phyloP scores from a whole-genome alignment of 108 stramenopile species.

The Craspedostauros australis region DNA sequence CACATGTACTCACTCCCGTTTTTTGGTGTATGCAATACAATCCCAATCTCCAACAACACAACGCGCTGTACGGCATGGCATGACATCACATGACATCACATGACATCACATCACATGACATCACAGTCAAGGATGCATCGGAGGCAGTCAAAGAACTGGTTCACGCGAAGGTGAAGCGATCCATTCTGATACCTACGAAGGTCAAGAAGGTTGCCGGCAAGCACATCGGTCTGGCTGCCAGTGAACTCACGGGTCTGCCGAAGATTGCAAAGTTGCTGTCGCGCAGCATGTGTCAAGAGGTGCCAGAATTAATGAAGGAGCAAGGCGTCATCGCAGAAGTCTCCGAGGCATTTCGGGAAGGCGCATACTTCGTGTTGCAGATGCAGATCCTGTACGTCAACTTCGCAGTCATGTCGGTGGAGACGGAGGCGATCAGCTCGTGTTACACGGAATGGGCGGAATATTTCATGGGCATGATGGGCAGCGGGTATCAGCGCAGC shows the following conservation, averaged over 20 bases:
- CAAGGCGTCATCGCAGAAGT: conserved; percentile 14
- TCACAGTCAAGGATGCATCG: conserved; percentile 11
- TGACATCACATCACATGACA: neutral
- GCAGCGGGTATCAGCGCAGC: neutral
- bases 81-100: neutral
- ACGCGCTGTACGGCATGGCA: neutral
- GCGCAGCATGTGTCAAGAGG: conserved; percentile 3
- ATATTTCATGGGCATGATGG: conserved; percentile 2
- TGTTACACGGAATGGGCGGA: conserved; percentile 1
- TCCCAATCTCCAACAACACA: neutral
- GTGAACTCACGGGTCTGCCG: conserved; percentile 6
- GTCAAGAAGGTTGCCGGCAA: conserved; percentile 20
- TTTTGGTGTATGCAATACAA: neutral
- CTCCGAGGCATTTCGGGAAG: conserved; percentile 28
- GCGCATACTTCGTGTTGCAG: conserved; percentile 23
- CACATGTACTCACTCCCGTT: neutral
- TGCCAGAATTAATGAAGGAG: conserved; percentile 22
- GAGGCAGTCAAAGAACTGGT: conserved; percentile 21
- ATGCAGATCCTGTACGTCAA: conserved; percentile 18
- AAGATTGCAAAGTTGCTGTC: conserved; percentile 11
- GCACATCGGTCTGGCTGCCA: neutral
- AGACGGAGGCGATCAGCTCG: neutral
- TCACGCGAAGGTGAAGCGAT: conserved; percentile 8
- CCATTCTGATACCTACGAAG: conserved; percentile 7
- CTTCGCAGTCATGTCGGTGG: conserved; percentile 5